Base-by-base conservation (phyloP, 106 monocot genomes). In the Chionographis japonica region DNA sequence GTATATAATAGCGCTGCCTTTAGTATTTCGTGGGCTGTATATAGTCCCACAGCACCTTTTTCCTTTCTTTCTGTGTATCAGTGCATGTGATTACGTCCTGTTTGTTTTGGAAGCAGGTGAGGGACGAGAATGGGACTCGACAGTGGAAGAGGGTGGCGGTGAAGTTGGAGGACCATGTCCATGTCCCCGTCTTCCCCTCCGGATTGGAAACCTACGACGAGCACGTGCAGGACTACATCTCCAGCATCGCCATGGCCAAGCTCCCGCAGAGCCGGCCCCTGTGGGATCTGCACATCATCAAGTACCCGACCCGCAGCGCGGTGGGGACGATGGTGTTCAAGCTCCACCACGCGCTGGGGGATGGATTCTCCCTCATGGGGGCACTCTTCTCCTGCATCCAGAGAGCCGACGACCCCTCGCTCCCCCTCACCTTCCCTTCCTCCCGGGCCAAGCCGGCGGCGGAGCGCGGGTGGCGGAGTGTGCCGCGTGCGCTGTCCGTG, bases 261-360 rank as follows among this genome's bases (percentile, higher is more conserved):
- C 52, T 91, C 46, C 76, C 84, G 0, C 65, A 74, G 18, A 39
- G 37, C 71, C 60, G 60, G 40, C 91, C 91, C 1, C 63, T 85
- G 54, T 91, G 91, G 91, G 79, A 79, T 56, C 40, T 91, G 10
- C 84, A 91, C 68, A 64, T 84, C 37, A 73, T 90, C 62, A 90
- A 90, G 70, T 90, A 83, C 58, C 86, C 90, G 4, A 90, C 90
- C 4, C 80, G 54, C 38, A 66, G 40, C 12, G 67, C 63, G 10
- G 60, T 12, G 38, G 90, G 84, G 11, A 75, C 81, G 12, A 14
- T 84, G 8, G 78, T 91, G 15, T 91, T 87, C 84, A 86, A 79
- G 84, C 80, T 91, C 17, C 90, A 91, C 76, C 90, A 91, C 37
- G 71, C 90, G 0, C 75, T 91, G 3, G 90, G 90, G 8, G 90